These are phyloP conservation scores for Flaveria floridana DNA, from an alignment of 140 eudicot genomes.

Conservation along the genomic window DNA sequence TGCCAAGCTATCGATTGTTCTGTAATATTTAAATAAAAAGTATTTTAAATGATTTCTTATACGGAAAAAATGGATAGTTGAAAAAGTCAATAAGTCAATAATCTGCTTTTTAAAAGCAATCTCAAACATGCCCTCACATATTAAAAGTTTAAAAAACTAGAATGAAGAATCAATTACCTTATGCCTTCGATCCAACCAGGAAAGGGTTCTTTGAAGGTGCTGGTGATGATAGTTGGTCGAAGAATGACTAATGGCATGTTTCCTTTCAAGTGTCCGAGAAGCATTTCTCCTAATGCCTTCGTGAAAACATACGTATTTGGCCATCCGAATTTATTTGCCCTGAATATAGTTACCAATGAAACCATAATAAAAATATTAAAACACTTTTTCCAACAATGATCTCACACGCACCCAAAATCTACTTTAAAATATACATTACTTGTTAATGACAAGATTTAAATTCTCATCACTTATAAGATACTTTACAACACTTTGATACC, in stretches of 20 bases:
- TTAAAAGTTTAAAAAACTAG: not conserved
- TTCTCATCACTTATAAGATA: too few relatives aligned
- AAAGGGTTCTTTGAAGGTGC: constrained; percentile 47
- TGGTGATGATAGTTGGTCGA: constrained; percentile 43
- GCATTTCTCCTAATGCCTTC: constrained; percentile 60
- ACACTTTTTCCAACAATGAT: too few relatives aligned
- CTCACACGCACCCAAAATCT: too few relatives aligned
- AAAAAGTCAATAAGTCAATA: too few relatives aligned
- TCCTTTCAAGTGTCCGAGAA: constrained; percentile 31
- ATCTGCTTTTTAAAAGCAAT: too few relatives aligned
- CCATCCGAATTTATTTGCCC: constrained; percentile 53
- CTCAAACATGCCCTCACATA: too few relatives aligned
- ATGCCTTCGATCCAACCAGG: constrained; percentile 50
- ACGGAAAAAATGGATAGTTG: not conserved
- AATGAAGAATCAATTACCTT: constrained; percentile 18
- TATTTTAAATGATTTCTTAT: not conserved
- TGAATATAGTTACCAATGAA: not conserved
- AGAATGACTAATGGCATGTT: constrained; percentile 31
- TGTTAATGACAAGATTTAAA: too few relatives aligned
- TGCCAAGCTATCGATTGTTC: constrained; percentile 66
- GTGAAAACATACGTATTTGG: constrained; percentile 62
- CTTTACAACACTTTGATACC: too few relatives aligned
- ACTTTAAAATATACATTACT: too few relatives aligned
- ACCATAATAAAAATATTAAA: not conserved
- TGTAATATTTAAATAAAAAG: constrained; percentile 25